Conservation (phyloP, 1,284 basidiomycete species). For the Abortiporus biennis region DNA sequence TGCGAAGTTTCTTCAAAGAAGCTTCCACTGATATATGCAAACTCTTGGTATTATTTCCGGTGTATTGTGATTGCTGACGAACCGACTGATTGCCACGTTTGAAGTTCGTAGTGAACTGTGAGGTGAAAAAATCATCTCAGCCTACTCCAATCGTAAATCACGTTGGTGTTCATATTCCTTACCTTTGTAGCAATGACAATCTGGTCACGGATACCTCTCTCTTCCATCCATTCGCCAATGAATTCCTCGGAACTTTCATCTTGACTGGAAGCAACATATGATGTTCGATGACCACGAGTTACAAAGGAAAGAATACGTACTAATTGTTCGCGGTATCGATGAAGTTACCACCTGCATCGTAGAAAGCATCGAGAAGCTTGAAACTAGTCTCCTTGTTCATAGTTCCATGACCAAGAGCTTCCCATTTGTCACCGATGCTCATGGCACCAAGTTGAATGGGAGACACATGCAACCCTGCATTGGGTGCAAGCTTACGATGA, state of each 20-base stretch:
- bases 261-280: slow-evolving; percentile 15
- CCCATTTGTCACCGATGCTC: too few relatives aligned
- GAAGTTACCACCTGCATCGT: too few relatives aligned
- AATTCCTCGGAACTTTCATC: slow-evolving; percentile 24
- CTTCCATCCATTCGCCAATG: slow-evolving; percentile 39
- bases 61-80: slow-evolving; percentile 23
- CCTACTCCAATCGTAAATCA: background rate
- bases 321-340: slow-evolving; percentile 14
- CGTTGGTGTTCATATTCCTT: background rate
- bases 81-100: slow-evolving; percentile 14
- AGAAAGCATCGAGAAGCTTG: slow-evolving; percentile 15
- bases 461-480: too few relatives aligned
- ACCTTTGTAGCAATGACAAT: slow-evolving; percentile 39
- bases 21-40: slow-evolving; percentile 27
- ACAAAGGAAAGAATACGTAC: slow-evolving; percentile 3
- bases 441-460: too few relatives aligned
- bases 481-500: too few relatives aligned
- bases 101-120: slow-evolving; percentile 13
- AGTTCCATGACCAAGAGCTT: slow-evolving; percentile 15
- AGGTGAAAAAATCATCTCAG: background rate
- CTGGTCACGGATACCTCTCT: slow-evolving; percentile 33
- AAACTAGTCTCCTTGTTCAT: slow-evolving; percentile 21
- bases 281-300: background rate
- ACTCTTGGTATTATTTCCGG: slow-evolving; percentile 31
- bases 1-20: slow-evolving; percentile 39